A percentile compares a stretch with the other conserved stretches of the same genome.
Evolutionary conservation across 2,329 filamentous ascomycete species (phyloP).

Genomic region (Clarireedia homoeocarpa): DNA sequence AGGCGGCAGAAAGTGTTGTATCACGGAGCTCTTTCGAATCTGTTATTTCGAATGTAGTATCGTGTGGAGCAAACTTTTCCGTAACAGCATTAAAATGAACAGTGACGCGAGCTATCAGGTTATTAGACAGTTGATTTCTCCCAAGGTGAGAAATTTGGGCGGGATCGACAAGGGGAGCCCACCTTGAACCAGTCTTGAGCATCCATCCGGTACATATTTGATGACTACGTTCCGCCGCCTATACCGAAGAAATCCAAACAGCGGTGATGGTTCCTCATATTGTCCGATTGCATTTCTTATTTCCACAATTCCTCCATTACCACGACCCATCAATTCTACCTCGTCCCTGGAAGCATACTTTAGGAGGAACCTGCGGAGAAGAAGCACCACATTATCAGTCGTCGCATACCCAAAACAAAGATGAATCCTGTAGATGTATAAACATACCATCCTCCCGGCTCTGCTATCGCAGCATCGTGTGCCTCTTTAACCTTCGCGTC

Average conservation of each 20-base stretch:
- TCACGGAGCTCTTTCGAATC: slow-evolving; percentile 75
- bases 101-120: slow-evolving; percentile 64
- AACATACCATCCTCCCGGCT: slow-evolving; percentile 83
- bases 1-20: slow-evolving; percentile 77
- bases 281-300: slow-evolving; percentile 68
- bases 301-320: slow-evolving; percentile 76
- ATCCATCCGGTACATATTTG: slow-evolving; percentile 86
- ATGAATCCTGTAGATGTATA: background rate
- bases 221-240: slow-evolving; percentile 82
- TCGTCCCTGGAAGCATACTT: slow-evolving; percentile 88
- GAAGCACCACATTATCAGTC: slow-evolving; percentile 16
- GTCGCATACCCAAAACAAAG: background rate
- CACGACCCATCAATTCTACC: slow-evolving; percentile 67
- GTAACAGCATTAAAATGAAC: slow-evolving; percentile 62
- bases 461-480: slow-evolving; percentile 68
- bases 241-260: slow-evolving; percentile 90
- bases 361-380: slow-evolving; percentile 72
- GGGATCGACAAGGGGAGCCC: slow-evolving; percentile 29
- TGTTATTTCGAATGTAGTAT: slow-evolving; percentile 73
- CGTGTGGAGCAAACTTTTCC: slow-evolving; percentile 74
- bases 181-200: slow-evolving; percentile 91
- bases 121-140: slow-evolving; percentile 12
- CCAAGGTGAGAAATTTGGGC: slow-evolving; percentile 16
- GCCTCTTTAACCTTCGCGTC: slow-evolving; percentile 73
- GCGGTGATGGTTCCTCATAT: slow-evolving; percentile 76